Percentiles rank a stretch among this genome's conserved stretches.
Conservation (phyloP, 768 basidiomycete species). For the Lentinus tigrinus region DNA sequence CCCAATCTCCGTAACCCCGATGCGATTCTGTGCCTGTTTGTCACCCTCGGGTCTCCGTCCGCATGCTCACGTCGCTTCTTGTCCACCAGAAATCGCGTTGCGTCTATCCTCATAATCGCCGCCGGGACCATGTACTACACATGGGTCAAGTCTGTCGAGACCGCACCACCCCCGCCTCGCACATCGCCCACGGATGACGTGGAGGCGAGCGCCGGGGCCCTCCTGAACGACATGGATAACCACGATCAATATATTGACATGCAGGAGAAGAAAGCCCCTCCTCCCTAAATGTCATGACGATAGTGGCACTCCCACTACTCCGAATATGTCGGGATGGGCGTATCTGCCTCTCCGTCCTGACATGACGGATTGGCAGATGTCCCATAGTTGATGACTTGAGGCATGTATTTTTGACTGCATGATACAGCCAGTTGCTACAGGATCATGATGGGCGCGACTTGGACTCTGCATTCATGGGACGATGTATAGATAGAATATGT, state of each 20-base stretch:
- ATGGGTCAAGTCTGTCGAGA: constrained; percentile 46
- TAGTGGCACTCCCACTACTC: neutral
- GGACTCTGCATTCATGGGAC: neutral
- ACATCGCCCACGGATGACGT: constrained; percentile 34
- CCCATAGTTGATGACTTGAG: neutral
- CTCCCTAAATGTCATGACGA: neutral
- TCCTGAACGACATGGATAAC: constrained; percentile 19
- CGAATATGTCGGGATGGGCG: neutral
- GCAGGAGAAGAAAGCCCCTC: constrained; percentile 25
- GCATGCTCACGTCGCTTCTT: neutral
- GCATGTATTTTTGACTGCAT: neutral
- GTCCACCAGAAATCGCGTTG: constrained; percentile 51
- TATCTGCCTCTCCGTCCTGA: neutral
- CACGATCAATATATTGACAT: constrained; percentile 24
- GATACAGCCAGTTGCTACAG: neutral
- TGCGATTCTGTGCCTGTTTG: neutral
- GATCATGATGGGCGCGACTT: neutral
- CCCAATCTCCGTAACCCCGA: neutral
- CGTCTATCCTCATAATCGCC: constrained; percentile 67
- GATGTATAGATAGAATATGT: neutral
- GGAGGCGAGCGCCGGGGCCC: constrained; percentile 33
- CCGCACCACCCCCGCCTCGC: constrained; percentile 18
- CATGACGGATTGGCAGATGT: neutral
- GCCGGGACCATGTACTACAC: constrained; percentile 71
- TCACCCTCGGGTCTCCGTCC: neutral